Evolutionary conservation across 2,329 filamentous ascomycete genomes (phyloP).

Genomic region (Diplocarpon rosae): DNA sequence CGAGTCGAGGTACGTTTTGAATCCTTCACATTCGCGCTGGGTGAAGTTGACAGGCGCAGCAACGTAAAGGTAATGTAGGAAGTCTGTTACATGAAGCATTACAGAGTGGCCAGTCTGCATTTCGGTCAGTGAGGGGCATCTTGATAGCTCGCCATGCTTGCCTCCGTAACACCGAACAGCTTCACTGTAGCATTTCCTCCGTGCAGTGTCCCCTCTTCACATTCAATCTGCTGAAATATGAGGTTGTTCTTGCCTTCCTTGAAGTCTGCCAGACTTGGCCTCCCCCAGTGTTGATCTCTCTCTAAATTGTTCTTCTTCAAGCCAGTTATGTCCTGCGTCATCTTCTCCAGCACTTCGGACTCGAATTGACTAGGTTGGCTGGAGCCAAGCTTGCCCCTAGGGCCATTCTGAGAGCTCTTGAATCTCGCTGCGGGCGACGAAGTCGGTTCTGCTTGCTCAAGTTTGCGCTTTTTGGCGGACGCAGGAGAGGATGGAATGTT

Average conservation of each 20-base stretch:
- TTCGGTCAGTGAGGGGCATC: slow-evolving; percentile 11
- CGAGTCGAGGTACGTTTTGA: slow-evolving; percentile 69
- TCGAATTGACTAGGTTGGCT: slow-evolving; percentile 83
- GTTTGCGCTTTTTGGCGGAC: slow-evolving; percentile 65
- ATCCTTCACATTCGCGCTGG: slow-evolving; percentile 65
- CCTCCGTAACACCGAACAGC: slow-evolving; percentile 85
- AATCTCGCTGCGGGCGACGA: slow-evolving; percentile 47
- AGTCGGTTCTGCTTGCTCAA: slow-evolving; percentile 61
- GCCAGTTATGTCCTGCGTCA: slow-evolving; percentile 84
- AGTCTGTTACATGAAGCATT: slow-evolving; percentile 87
- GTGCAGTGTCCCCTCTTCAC: slow-evolving; percentile 74
- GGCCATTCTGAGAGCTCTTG: slow-evolving; percentile 51
- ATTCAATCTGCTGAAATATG: slow-evolving; percentile 93
- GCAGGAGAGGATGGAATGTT: slow-evolving; percentile 47
- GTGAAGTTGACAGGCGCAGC: slow-evolving; percentile 77
- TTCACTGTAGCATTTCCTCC: slow-evolving; percentile 72
- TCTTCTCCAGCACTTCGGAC: slow-evolving; percentile 85
- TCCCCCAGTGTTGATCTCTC: slow-evolving; percentile 85
- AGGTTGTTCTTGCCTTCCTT: slow-evolving; percentile 56
- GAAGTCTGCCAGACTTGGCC: slow-evolving; percentile 50
- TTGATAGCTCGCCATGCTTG: slow-evolving; percentile 25
- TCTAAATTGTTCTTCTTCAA: slow-evolving; percentile 81
- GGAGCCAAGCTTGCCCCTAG: slow-evolving; percentile 52
- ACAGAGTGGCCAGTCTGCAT: slow-evolving; percentile 65
- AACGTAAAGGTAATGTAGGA: slow-evolving; percentile 92